These are phyloP conservation scores for Peniophora sp. DNA, from an alignment of 1,284 basidiomycete species.

Conservation along the genomic window DNA sequence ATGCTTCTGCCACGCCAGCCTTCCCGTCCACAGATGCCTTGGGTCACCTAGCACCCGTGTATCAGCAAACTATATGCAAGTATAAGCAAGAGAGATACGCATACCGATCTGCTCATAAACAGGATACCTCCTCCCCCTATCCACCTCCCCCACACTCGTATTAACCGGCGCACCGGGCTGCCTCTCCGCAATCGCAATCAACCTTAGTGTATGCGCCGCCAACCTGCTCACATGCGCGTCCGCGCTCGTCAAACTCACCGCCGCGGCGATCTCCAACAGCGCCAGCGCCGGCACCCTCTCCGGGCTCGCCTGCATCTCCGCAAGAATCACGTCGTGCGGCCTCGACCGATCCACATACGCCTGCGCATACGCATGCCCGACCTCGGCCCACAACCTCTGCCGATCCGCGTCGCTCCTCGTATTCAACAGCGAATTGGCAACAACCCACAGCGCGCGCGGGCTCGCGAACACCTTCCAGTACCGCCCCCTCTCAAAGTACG, in stretches of 20 bases:
- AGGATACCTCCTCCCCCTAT: conserved; percentile 56
- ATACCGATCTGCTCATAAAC: conserved; percentile 75
- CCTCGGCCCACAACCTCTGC: conserved; percentile 61
- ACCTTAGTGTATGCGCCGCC: conserved; percentile 60
- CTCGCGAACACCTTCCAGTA: conserved; percentile 33
- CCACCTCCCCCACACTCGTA: conserved; percentile 44
- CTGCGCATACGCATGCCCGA: conserved; percentile 46
- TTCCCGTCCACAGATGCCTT: conserved; percentile 32
- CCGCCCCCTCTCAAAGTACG: conserved; percentile 21
- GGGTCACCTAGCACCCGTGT: background rate
- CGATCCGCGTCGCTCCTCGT: conserved; percentile 49
- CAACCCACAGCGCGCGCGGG: conserved; percentile 44
- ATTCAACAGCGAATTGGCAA: conserved; percentile 51
- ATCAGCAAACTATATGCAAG: no score
- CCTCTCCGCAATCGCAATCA: conserved; percentile 58
- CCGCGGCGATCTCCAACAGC: conserved; percentile 61
- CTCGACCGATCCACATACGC: conserved; percentile 5
- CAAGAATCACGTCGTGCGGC: conserved; percentile 6
- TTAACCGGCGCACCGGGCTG: conserved; percentile 47
- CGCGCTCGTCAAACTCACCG: conserved; percentile 61
- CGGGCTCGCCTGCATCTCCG: conserved; percentile 31
- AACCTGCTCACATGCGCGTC: conserved; percentile 57
- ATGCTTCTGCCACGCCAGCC: conserved; percentile 75
- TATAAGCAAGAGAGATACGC: conserved; percentile 51
- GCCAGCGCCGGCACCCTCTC: conserved; percentile 54